Evolutionary conservation across 768 basidiomycete species (phyloP).

Genomic region (Termitomyces sp.): DNA sequence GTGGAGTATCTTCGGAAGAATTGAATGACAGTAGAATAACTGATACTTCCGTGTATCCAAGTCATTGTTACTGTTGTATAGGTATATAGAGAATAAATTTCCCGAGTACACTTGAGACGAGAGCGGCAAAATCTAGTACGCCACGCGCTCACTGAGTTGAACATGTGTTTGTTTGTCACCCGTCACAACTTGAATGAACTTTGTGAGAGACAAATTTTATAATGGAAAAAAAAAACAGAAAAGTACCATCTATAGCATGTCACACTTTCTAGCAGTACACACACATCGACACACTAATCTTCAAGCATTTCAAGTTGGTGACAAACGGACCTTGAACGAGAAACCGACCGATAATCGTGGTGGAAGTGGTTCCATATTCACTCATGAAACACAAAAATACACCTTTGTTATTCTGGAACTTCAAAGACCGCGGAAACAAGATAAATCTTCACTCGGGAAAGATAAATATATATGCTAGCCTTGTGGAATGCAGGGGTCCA

Average conservation of each 20-base stretch:
- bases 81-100: not conserved
- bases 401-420: no score
- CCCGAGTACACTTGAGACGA: not conserved
- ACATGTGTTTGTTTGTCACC: no score
- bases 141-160: not conserved
- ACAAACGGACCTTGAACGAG: no score
- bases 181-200: no score
- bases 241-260: no score
- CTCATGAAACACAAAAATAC: not conserved
- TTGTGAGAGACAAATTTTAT: no score
- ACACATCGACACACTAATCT: not conserved
- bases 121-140: not conserved
- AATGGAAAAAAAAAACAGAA: not conserved
- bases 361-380: not conserved
- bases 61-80: not conserved
- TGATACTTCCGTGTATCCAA: not conserved
- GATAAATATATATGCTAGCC: not conserved
- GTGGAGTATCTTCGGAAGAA: slow-evolving; percentile 9
- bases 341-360: not conserved
- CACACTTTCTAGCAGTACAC: not conserved
- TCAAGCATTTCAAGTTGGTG: not conserved
- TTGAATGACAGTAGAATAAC: not conserved
- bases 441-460: not conserved
- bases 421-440: not conserved
- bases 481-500: not conserved